Evolutionary conservation across 83 land plant species (phyloP), one percentile per base, ranked within the genome.

Genomic region (Thuja plicata): DNA sequence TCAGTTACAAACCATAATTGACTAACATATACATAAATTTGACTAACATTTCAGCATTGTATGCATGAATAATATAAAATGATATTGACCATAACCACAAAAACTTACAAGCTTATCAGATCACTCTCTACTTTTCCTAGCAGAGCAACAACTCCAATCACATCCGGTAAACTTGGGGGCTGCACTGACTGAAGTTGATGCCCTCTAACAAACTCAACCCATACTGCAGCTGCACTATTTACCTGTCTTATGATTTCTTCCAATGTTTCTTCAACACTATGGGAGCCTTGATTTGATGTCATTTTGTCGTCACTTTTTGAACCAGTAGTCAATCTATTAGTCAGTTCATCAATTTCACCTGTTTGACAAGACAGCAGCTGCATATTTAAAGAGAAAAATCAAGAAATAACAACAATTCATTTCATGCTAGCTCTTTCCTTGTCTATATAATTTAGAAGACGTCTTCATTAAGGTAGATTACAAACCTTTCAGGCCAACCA

Each of bases 101-200:
- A 1, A 82, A 38, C 55, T 50, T n/a, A 95, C 95, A 92, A 87
- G 92, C 94, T 94, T 70, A 94, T 90, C 45, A 91, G 92, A 55
- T 90, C 92, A 92, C 92, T 93, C 32, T 92, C 90, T 55, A 92
- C 91, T 92, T 90, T 92, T 5, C 93, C 94, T 84, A 94, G 91
- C 32, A 83, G 50, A 70, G 97, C 94, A 60, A 95, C 94, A 89
- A 93, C 80, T 77, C 97, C 97, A 52, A 95, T 32, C 41, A 95
- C 92, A 89, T 94, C 93, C 34, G 91, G 89, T 9, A 86, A 90
- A 34, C 87, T 76, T 8, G 88, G 74, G 32, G 76, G 27, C 43
- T 87, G 41, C 1, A 88, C 86, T 74, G 87, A 91, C 78, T 90
- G 81, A 50, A 35, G 19, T 3, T 46, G 88, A 81, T 90, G 87